phyloP scores from a whole-genome alignment of 2,329 filamentous ascomycete species.

The Fusarium phyllophilum region DNA sequence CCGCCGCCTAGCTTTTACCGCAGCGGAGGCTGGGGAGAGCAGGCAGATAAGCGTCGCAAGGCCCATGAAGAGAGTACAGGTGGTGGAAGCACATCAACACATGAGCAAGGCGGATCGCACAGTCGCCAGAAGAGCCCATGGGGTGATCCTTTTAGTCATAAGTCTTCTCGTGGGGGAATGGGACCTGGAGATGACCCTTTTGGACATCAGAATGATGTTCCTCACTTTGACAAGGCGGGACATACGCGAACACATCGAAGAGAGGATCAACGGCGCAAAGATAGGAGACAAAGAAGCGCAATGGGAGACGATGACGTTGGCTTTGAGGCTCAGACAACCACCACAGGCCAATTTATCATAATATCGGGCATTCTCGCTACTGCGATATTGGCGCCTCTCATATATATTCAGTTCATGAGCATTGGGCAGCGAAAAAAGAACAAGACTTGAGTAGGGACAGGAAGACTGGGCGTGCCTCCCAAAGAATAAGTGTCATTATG shows the following conservation, averaged over 20 bases:
- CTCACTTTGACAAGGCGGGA: slow-evolving; percentile 80
- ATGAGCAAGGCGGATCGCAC: slow-evolving; percentile 22
- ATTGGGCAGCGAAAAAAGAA: slow-evolving; percentile 46
- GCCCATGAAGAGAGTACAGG: slow-evolving; percentile 59
- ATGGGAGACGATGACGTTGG: slow-evolving; percentile 52
- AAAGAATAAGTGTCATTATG: not conserved
- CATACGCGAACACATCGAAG: slow-evolving; percentile 80
- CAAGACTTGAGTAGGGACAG: slow-evolving; percentile 1
- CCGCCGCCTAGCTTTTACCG: slow-evolving; percentile 92
- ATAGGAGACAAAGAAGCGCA: slow-evolving; percentile 51
- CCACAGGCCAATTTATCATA: slow-evolving; percentile 60
- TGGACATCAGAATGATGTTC: slow-evolving; percentile 63
- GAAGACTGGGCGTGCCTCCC: not conserved
- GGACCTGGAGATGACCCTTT: slow-evolving; percentile 66
- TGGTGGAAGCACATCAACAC: slow-evolving; percentile 39
- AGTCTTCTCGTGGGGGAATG: slow-evolving; percentile 59
- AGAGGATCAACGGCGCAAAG: slow-evolving; percentile 61
- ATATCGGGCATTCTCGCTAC: slow-evolving; percentile 59
- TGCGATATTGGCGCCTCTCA: slow-evolving; percentile 58
- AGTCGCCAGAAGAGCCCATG: slow-evolving; percentile 33
- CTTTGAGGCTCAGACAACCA: slow-evolving; percentile 55
- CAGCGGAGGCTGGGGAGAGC: slow-evolving; percentile 79
- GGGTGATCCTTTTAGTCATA: slow-evolving; percentile 35
- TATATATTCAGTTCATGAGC: slow-evolving; percentile 52
- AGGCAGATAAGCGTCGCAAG: slow-evolving; percentile 67